These are phyloP conservation scores for Paxillus rubicundulus DNA, from an alignment of 768 basidiomycete genomes.

Conservation along the genomic window DNA sequence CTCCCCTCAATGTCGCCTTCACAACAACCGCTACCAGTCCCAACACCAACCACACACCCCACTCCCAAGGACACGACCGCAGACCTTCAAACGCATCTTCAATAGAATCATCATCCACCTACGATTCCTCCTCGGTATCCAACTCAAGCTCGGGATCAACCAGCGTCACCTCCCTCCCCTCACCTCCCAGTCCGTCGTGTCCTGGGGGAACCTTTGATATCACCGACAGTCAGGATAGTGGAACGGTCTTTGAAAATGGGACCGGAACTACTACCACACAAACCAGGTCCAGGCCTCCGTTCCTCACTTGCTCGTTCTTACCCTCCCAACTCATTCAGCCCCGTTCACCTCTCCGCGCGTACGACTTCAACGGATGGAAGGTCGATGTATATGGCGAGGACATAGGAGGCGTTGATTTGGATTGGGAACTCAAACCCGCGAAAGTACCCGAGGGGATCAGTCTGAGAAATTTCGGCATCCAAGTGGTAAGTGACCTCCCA, in stretches of 20 bases:
- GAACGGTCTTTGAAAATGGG: not conserved
- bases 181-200: conserved; percentile 18
- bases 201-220: not conserved
- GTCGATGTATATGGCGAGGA: conserved; percentile 8
- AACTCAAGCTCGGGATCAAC: conserved; percentile 21
- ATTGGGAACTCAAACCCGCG: conserved; percentile 68
- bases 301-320: conserved; percentile 52
- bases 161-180: conserved; percentile 30
- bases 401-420: conserved; percentile 17
- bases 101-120: conserved; percentile 22
- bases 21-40: not conserved
- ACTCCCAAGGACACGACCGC: conserved; percentile 23
- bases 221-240: not conserved
- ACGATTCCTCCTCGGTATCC: conserved; percentile 21
- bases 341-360: conserved; percentile 16
- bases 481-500: conserved; percentile 60
- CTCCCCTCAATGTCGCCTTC: conserved; percentile 14
- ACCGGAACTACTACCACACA: conserved; percentile 10
- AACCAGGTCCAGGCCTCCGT: conserved; percentile 26
- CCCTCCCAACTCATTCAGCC: conserved; percentile 43
- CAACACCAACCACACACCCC: conserved; percentile 8
- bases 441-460: conserved; percentile 80
- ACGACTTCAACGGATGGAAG: conserved; percentile 21
- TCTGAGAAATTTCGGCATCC: conserved; percentile 85
- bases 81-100: conserved; percentile 30